Evolutionary conservation across 2,329 filamentous ascomycete genomes (phyloP), one percentile per base, ranked within the genome.

Genomic region (Penicillium crustosum): DNA sequence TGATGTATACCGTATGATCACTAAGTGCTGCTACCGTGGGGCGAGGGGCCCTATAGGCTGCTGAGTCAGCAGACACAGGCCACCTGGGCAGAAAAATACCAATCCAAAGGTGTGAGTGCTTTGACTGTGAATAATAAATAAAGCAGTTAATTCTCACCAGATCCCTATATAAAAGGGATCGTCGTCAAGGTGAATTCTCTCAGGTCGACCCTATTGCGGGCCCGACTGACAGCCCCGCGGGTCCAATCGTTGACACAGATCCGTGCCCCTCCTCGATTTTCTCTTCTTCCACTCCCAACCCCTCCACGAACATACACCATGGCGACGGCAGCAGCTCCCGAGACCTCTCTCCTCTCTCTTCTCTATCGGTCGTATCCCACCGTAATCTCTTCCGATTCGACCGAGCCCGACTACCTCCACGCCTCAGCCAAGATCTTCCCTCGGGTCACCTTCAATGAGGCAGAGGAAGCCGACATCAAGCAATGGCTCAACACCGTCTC

Each of bases 381-480:
- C 52, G 70, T 71, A 50, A 67, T 78, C 61, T 73, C 75, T 57
- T 65, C 72, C 62, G 66, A 75, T 68, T 67, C 73, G 48, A 77
- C 75, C 44, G 76, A 78, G 64, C 70, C 73, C 51, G 76, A 79
- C 54, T 74, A 79, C 42, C 71, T 74, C 62, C 70, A 79, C 66
- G 73, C 79, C 62, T 80, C 78, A 60, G 76, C 82, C 74, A 85
- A 82, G 72, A 89, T 93, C 70, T 86, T 91, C 78, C 81, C 84
- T 63, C 78, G 83, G 62, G 83, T 85, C 72, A 86, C 84, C 68
- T 96, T 94, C 81, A 86, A 86, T 62, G 81, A 88, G 68, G 83
- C 86, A 64, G 93, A 97, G 79, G 87, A 93, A 78, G 85, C 89
- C 19, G 91, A 96, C 79, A 89, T 96, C 75, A 86, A 89, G 77